Evolutionary conservation across 768 basidiomycete species (phyloP).

Genomic region (Coprinellus micaceus): DNA sequence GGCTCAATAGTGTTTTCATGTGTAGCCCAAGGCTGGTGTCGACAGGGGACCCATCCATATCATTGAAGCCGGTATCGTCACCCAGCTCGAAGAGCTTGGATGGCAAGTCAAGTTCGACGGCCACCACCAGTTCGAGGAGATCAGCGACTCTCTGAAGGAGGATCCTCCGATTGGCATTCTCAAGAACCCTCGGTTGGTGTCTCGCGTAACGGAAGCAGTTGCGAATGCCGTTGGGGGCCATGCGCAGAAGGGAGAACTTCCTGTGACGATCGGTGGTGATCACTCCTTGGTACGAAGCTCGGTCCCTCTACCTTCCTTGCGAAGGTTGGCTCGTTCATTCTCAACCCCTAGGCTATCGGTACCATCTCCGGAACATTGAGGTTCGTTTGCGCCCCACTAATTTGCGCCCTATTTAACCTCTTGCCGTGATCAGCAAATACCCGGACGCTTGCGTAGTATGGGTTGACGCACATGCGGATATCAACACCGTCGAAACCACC

Average conservation of each 20-base stretch:
- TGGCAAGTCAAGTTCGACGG: conserved; percentile 91
- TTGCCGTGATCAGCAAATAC: conserved; percentile 44
- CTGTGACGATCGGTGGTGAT: conserved; percentile 92
- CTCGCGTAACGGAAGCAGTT: conserved; percentile 75
- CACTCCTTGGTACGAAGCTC: conserved; percentile 73
- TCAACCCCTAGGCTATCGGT: conserved; percentile 63
- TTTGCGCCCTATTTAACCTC: conserved; percentile 3
- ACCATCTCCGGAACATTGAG: conserved; percentile 87
- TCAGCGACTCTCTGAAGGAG: conserved; percentile 40
- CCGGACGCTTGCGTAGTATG: conserved; percentile 87
- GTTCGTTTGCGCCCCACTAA: conserved; percentile 35
- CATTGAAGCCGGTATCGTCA: conserved; percentile 78
- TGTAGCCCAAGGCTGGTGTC: conserved; percentile 72
- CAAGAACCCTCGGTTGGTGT: conserved; percentile 88
- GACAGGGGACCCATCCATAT: conserved; percentile 88
- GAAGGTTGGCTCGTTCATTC: background rate
- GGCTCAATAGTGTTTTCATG: conserved; percentile 6
- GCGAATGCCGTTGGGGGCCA: conserved; percentile 74
- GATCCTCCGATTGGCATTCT: conserved; percentile 86
- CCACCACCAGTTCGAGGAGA: conserved; percentile 83
- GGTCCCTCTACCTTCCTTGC: conserved; percentile 9
- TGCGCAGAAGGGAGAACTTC: conserved; percentile 73
- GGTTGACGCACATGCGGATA: conserved; percentile 97
- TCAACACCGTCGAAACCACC: conserved; percentile 86
- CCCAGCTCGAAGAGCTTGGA: conserved; percentile 73